phyloP scores from a whole-genome alignment of 768 basidiomycete genomes.

The Agrocybe chaxingu region DNA sequence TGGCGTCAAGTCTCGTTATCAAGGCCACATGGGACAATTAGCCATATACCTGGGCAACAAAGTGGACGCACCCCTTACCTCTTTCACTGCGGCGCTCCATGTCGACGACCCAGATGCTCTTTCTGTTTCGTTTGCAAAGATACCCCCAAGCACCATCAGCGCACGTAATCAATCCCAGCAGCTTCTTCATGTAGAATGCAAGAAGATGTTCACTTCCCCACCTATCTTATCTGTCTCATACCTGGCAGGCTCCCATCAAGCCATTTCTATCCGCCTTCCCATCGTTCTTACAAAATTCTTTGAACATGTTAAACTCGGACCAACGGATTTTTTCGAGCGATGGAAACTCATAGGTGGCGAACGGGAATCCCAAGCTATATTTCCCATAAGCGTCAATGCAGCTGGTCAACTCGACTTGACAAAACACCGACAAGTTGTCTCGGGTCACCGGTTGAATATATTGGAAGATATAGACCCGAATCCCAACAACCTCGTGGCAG shows the following conservation, averaged over 20 bases:
- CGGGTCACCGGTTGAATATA: constrained; percentile 73
- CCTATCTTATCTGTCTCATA: constrained; percentile 88
- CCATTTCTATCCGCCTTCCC: constrained; percentile 79
- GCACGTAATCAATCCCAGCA: constrained; percentile 90
- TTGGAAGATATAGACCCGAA: constrained; percentile 90
- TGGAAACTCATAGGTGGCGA: constrained; percentile 99
- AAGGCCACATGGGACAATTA: constrained; percentile 89
- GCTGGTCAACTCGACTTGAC: constrained; percentile 71
- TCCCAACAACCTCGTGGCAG: constrained; percentile 87
- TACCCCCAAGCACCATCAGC: constrained; percentile 78
- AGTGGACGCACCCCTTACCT: constrained; percentile 79
- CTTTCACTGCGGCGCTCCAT: constrained; percentile 83
- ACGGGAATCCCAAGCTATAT: constrained; percentile 85
- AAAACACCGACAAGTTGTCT: constrained; percentile 72
- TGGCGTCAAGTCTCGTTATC: constrained; percentile 94
- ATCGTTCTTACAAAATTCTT: constrained; percentile 90
- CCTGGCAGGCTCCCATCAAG: constrained; percentile 88
- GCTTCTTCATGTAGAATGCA: constrained; percentile 92
- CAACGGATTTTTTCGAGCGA: constrained; percentile 91
- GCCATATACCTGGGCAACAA: constrained; percentile 98
- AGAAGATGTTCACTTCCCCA: constrained; percentile 70
- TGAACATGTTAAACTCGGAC: constrained; percentile 84
- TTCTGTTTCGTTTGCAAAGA: constrained; percentile 83
- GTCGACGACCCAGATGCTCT: constrained; percentile 74
- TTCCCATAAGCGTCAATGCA: constrained; percentile 69